Percentiles rank a stretch among this genome's conserved stretches.
phyloP scores from a whole-genome alignment of 2,329 filamentous ascomycete genomes.

The Colletotrichum ledebouriae region DNA sequence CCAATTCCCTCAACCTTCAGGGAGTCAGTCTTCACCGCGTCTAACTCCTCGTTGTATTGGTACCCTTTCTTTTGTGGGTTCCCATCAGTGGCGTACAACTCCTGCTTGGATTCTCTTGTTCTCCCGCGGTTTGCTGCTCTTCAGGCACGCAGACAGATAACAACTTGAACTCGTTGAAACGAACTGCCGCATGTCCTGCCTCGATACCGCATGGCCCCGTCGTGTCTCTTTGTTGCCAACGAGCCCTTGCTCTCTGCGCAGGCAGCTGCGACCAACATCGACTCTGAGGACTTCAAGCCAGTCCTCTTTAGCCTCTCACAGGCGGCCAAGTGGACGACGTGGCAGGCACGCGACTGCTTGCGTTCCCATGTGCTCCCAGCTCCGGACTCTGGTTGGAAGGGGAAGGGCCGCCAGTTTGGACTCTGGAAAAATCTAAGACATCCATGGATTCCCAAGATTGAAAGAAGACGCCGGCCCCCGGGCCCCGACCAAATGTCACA shows the following conservation, averaged over 20 bases:
- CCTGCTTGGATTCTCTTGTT: background rate
- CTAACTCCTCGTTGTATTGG: background rate
- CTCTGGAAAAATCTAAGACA: conserved; percentile 35
- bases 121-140: conserved; percentile 5
- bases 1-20: background rate
- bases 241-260: conserved; percentile 12
- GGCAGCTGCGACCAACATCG: conserved; percentile 17
- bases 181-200: conserved; percentile 8
- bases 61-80: conserved; percentile 1
- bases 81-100: conserved; percentile 1
- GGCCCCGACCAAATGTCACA: conserved; percentile 26
- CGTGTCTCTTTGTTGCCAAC: conserved; percentile 12
- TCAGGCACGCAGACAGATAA: background rate
- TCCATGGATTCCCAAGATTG: background rate
- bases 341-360: conserved; percentile 42
- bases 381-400: conserved; percentile 14
- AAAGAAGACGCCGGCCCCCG: conserved; percentile 9
- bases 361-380: conserved; percentile 25
- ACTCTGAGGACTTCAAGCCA: conserved; percentile 1
- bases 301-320: conserved; percentile 47
- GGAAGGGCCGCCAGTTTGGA: conserved; percentile 17
- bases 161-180: conserved; percentile 9
- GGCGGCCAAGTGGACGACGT: conserved; percentile 48
- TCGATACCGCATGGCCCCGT: conserved; percentile 18
- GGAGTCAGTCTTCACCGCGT: background rate